Conservation (phyloP, 208 protist genomes). For the Trypanosoma cruzi region DNA sequence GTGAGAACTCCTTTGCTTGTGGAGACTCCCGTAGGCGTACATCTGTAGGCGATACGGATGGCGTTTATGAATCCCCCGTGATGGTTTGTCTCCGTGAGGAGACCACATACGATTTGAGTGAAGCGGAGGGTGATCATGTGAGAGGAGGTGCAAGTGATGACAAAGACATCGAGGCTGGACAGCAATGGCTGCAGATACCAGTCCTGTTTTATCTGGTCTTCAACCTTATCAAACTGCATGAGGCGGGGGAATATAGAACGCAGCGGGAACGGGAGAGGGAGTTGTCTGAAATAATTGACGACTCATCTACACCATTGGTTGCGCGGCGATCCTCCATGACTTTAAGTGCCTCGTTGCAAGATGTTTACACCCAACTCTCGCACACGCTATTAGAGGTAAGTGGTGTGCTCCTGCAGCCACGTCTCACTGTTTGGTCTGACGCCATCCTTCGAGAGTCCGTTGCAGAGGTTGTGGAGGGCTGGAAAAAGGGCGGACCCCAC, state of each 20-base stretch:
- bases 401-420: conserved; percentile 40
- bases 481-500: conserved; percentile 44
- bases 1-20: too few species aligned
- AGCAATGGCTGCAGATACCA: conserved; percentile 64
- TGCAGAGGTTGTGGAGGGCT: conserved; percentile 37
- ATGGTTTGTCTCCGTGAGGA: too few species aligned
- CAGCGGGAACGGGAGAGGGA: neutral
- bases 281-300: too few species aligned
- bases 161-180: neutral
- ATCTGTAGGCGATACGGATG: neutral
- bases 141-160: neutral
- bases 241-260: conserved; percentile 35
- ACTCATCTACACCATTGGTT: too few species aligned
- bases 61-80: too few species aligned
- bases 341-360: conserved; percentile 28
- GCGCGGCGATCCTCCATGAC: conserved; percentile 16
- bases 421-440: conserved; percentile 59
- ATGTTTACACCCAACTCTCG: conserved; percentile 34
- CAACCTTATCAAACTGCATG: conserved; percentile 63
- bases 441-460: conserved; percentile 36
- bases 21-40: too few species aligned
- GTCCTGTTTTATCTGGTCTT: conserved; percentile 68
- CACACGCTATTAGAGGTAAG: conserved; percentile 51
- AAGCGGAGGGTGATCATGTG: neutral
- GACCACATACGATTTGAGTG: neutral